These are phyloP conservation scores for Ordospora pajunii DNA, from an alignment of 371 early-diverging fungal genomes.

Conservation along the genomic window DNA sequence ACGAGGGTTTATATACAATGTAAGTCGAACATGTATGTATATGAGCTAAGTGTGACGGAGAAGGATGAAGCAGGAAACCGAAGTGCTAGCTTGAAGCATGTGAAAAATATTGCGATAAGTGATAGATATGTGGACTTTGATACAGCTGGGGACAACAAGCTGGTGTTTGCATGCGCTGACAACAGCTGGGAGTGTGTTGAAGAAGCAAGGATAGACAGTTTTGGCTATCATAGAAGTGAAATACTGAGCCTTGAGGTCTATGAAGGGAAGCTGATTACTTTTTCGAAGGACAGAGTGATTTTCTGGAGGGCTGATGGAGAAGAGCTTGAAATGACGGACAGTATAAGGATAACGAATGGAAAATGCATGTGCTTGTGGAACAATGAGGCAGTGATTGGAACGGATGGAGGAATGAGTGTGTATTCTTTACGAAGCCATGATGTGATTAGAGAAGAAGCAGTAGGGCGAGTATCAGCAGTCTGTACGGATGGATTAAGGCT, in stretches of 20 bases:
- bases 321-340: not conserved
- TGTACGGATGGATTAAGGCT: not conserved
- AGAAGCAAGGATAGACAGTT: not conserved
- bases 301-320: constrained; percentile 24
- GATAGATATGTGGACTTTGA: constrained; percentile 13
- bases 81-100: not conserved
- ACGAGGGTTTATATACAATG: constrained; percentile 14
- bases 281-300: constrained; percentile 35
- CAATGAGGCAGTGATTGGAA: constrained; percentile 6
- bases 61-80: not conserved
- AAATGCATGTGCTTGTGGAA: not conserved
- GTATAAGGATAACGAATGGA: constrained; percentile 15
- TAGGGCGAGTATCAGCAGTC: not conserved
- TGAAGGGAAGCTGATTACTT: constrained; percentile 6
- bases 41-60: not conserved
- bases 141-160: not conserved
- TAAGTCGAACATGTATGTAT: constrained; percentile 23
- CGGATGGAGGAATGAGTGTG: not conserved
- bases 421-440: constrained; percentile 4
- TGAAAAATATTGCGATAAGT: not conserved
- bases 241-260: not conserved
- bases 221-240: constrained; percentile 13
- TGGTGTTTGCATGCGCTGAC: constrained; percentile 3
- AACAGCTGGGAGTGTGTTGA: constrained; percentile 19
- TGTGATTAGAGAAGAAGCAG: not conserved